Evolutionary conservation across 2,329 filamentous ascomycete species (phyloP), one percentile per base, ranked within the genome.

Genomic region (Phialocephala subalpina): DNA sequence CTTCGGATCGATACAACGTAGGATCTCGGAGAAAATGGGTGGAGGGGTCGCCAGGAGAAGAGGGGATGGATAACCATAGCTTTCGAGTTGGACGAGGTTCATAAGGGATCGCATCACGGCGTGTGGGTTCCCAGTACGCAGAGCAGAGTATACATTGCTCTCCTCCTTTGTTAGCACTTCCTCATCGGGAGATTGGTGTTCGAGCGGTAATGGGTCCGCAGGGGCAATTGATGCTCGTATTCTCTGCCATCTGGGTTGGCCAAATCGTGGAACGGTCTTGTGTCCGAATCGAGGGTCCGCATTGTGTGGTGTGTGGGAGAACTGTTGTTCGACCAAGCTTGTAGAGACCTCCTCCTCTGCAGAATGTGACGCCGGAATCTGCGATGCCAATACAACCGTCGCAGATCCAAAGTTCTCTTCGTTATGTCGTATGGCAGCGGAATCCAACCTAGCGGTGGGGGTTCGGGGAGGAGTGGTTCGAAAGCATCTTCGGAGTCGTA

Each of bases 1-100:
- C 27, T 77, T 72, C 0, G 91, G 90, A 64, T 92, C 87, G 9
- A 94, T 77, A 5, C 83, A 81, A 38, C 84, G 83, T 35, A 94
- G 76, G 11, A 91, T 83, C 68, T 91, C 87, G 1, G 87, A 86
- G 73, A 93, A 89, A 0, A 83, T 83, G 1, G 83, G 80, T 1
- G 81, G 76, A 0, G 89, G 82, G 25, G 93, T 73, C 0, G 67
- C 59, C 16, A 69, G 69, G 6, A 82, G 69, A 53, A 80, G 74
- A 7, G 75, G 67, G 8, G 77, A 72, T 5, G 70, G 68, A 1
- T 70, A 56, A n/a, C 73, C 55, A 57, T 57, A 57, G 45, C 60
- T 62, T 14, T 63, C 59, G 16, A 64, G 49, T 57, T 62, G 64
- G 58, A 61, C 58, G 27, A 71, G 49, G 35, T 58, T 63, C 38